These are phyloP conservation scores for Rhynchosporium secalis DNA, from an alignment of 2,329 filamentous ascomycete species.

Conservation along the genomic window DNA sequence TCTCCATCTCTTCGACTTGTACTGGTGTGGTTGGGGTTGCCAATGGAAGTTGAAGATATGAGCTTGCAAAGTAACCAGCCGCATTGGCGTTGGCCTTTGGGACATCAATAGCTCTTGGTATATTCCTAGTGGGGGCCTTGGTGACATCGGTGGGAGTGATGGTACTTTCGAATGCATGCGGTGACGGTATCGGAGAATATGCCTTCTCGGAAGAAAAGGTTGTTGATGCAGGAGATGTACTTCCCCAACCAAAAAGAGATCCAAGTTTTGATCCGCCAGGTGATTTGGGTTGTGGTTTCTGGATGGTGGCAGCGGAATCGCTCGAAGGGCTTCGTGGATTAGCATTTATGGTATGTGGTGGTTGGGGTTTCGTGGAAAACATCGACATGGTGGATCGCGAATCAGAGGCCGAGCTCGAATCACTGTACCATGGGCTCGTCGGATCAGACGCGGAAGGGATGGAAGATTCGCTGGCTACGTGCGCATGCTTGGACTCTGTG, in stretches of 20 bases:
- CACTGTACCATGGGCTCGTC: slow-evolving; percentile 36
- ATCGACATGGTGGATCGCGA: slow-evolving; percentile 40
- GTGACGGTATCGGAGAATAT: slow-evolving; percentile 58
- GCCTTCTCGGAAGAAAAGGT: slow-evolving; percentile 62
- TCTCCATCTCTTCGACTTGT: slow-evolving; percentile 85
- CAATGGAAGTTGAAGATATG: slow-evolving; percentile 37
- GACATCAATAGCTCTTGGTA: slow-evolving; percentile 41
- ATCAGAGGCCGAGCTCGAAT: slow-evolving; percentile 32
- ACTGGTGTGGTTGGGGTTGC: slow-evolving; percentile 44
- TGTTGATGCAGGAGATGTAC: slow-evolving; percentile 55
- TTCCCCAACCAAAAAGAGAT: slow-evolving; percentile 67
- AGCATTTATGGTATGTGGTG: slow-evolving; percentile 36
- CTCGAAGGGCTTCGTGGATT: slow-evolving; percentile 31
- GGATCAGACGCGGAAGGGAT: slow-evolving; percentile 36
- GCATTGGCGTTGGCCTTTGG: slow-evolving; percentile 45
- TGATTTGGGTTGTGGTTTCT: slow-evolving; percentile 46
- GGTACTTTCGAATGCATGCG: slow-evolving; percentile 45
- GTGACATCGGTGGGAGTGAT: slow-evolving; percentile 33
- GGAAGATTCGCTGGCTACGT: slow-evolving; percentile 36
- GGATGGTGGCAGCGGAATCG: slow-evolving; percentile 34
- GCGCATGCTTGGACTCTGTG: slow-evolving; percentile 35
- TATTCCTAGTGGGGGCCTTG: slow-evolving; percentile 35
- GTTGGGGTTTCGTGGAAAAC: slow-evolving; percentile 39
- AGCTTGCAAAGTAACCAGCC: slow-evolving; percentile 36
- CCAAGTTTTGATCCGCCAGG: slow-evolving; percentile 55